These are phyloP conservation scores for Fragilariopsis cylindrus DNA, from an alignment of 108 stramenopile genomes.

Conservation along the genomic window DNA sequence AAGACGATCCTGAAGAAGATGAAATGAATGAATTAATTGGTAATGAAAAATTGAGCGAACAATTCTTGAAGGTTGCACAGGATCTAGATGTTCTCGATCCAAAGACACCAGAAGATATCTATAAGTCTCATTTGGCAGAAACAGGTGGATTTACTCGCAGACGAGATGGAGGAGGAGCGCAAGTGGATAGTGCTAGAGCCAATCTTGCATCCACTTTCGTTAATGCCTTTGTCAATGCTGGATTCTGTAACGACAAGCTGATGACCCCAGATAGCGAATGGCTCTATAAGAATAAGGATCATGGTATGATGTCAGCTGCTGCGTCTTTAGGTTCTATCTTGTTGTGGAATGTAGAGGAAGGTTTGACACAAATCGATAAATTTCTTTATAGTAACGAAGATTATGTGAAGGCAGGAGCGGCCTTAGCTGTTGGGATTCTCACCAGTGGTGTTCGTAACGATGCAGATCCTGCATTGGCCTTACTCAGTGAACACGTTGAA, in stretches of 20 bases:
- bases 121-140: constrained; percentile 98
- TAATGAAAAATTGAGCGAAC: constrained; percentile 88
- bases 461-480: constrained; percentile 94
- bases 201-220: constrained; percentile 99
- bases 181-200: constrained; percentile 96
- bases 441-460: constrained; percentile 96
- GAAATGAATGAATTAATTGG: constrained; percentile 93
- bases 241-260: constrained; percentile 94
- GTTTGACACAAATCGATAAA: constrained; percentile 97
- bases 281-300: constrained; percentile 99
- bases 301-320: constrained; percentile 97
- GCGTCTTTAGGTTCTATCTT: constrained; percentile 95
- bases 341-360: constrained; percentile 99
- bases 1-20: constrained; percentile 82
- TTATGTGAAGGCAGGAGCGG: constrained; percentile 98
- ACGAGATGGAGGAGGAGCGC: constrained; percentile 73
- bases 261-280: constrained; percentile 92
- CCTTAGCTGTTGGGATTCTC: constrained; percentile 94
- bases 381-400: constrained; percentile 95
- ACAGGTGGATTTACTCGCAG: constrained; percentile 88
- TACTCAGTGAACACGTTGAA: constrained; percentile 93
- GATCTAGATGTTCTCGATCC: constrained; percentile 96
- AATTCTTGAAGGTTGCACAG: constrained; percentile 89
- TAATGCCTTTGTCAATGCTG: constrained; percentile 99
- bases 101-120: constrained; percentile 98